A percentile compares a stretch with the other conserved stretches of the same genome.
Conservation (phyloP, 2,329 filamentous ascomycete genomes). For the Monilinia fructicola region DNA sequence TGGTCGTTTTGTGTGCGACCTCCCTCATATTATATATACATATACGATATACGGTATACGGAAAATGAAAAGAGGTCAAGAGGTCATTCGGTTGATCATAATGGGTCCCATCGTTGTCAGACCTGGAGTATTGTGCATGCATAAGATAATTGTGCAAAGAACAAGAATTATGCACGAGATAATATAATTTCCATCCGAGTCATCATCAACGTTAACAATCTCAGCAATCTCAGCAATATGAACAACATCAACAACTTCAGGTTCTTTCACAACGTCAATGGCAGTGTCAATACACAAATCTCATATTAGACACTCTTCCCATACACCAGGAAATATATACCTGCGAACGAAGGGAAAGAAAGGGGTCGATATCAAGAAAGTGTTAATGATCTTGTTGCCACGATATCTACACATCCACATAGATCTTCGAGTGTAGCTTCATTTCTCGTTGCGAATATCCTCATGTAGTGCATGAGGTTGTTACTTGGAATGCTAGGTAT, state of each 20-base stretch:
- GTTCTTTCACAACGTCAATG: no score
- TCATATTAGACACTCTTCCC: not conserved
- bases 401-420: not conserved
- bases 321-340: not conserved
- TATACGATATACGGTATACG: no score
- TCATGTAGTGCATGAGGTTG: slow-evolving; percentile 5
- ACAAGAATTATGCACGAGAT: no score
- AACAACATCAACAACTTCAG: not conserved
- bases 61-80: slow-evolving; percentile 8
- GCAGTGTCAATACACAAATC: not conserved
- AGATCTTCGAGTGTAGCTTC: slow-evolving; percentile 5
- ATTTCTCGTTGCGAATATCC: not conserved
- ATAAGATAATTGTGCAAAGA: not conserved
- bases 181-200: not conserved
- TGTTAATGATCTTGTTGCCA: not conserved
- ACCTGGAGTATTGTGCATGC: not conserved
- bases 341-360: not conserved
- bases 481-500: no score
- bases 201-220: not conserved
- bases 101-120: not conserved
- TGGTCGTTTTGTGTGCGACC: slow-evolving; percentile 20
- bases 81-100: slow-evolving; percentile 11
- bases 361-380: not conserved
- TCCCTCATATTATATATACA: slow-evolving; percentile 5
- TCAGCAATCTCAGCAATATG: not conserved